These are phyloP conservation scores for Boeremia lycopersici DNA, from an alignment of 2,329 filamentous ascomycete genomes.

Conservation along the genomic window DNA sequence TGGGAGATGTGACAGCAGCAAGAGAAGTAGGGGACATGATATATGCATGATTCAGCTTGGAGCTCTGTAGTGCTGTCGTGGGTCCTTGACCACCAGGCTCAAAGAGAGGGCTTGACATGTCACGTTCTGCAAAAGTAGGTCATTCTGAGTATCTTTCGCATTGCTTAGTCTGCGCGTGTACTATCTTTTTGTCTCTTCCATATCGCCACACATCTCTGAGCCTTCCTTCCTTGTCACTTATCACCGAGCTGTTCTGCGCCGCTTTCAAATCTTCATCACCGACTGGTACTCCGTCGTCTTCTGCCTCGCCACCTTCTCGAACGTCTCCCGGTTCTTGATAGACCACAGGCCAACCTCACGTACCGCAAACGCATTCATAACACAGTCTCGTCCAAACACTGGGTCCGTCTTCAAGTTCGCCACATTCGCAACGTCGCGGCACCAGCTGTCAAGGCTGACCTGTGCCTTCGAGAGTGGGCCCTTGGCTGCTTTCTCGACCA, in stretches of 20 bases:
- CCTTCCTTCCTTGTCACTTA: neutral
- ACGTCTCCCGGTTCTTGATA: slow-evolving; percentile 46
- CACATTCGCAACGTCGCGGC: slow-evolving; percentile 24
- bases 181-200: neutral
- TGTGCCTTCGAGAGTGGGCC: slow-evolving; percentile 39
- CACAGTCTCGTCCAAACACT: slow-evolving; percentile 52
- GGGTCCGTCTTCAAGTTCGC: slow-evolving; percentile 21
- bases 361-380: slow-evolving; percentile 58
- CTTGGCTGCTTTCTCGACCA: slow-evolving; percentile 43
- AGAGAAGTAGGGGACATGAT: no score
- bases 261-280: slow-evolving; percentile 1
- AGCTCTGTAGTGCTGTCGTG: neutral
- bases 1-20: neutral
- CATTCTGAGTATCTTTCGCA: neutral
- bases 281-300: slow-evolving; percentile 36
- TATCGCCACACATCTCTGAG: neutral
- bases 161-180: slow-evolving; percentile 1
- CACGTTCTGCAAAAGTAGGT: neutral
- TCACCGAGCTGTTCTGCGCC: neutral
- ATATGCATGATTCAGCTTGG: neutral
- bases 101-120: neutral
- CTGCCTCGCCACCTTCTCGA: slow-evolving; percentile 47
- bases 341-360: slow-evolving; percentile 58
- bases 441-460: slow-evolving; percentile 39
- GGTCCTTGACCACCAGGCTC: neutral